Evolutionary conservation across 1,139 yeast species (phyloP).

Genomic region (Zygoascus hellenicus): DNA sequence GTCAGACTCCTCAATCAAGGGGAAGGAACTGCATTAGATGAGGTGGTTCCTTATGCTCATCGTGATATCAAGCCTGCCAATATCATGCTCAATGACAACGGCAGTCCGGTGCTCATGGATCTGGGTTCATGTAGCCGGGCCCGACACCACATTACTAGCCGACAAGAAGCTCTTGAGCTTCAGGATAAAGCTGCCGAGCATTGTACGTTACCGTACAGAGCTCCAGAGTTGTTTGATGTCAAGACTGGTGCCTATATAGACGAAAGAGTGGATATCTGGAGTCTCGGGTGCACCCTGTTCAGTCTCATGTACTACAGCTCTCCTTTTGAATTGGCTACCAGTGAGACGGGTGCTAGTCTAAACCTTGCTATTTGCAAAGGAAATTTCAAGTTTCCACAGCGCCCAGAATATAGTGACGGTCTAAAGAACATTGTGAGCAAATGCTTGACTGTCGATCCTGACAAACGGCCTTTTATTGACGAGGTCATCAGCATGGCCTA

Average conservation of each 20-base stretch:
- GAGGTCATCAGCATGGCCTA: constrained; percentile 40
- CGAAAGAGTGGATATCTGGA: constrained; percentile 84
- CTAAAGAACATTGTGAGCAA: constrained; percentile 49
- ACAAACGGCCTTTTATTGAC: constrained; percentile 56
- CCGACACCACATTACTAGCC: constrained; percentile 45
- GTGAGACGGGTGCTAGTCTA: constrained; percentile 75
- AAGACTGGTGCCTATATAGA: constrained; percentile 56
- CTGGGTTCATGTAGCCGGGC: constrained; percentile 76
- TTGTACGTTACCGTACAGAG: constrained; percentile 81
- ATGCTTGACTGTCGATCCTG: constrained; percentile 59
- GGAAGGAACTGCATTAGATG: constrained; percentile 43
- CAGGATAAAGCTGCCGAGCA: constrained; percentile 83
- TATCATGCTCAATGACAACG: constrained; percentile 69
- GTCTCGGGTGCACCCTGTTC: constrained; percentile 77
- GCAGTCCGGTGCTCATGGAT: constrained; percentile 72
- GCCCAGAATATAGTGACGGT: constrained; percentile 48
- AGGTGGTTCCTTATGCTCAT: constrained; percentile 71
- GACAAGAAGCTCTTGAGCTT: constrained; percentile 68
- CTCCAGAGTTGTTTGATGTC: constrained; percentile 84
- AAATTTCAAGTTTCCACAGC: constrained; percentile 56
- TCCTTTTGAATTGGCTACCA: constrained; percentile 82
- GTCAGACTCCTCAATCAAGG: constrained; percentile 23
- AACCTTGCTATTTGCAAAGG: constrained; percentile 73
- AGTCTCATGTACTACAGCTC: constrained; percentile 72
- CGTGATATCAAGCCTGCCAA: constrained; percentile 86